Percentiles rank a stretch among this genome's conserved stretches.
These are phyloP conservation scores for Aschersonia sp. DNA, from an alignment of 2,329 filamentous ascomycete species.

Conservation along the genomic window DNA sequence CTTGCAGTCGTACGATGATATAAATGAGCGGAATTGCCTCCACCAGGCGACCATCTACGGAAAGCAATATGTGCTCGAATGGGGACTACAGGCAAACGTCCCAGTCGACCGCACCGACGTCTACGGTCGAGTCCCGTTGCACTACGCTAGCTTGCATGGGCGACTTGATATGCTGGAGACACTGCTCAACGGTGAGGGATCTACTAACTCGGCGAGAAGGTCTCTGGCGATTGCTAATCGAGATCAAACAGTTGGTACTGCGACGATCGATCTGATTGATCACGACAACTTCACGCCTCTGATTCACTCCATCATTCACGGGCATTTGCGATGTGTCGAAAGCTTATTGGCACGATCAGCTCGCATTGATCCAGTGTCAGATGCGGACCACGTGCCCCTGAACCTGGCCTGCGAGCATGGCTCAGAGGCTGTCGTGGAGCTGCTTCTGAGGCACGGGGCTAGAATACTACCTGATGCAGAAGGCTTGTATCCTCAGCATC, in stretches of 20 bases:
- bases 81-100: slow-evolving; percentile 61
- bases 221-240: not conserved
- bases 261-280: slow-evolving; percentile 76
- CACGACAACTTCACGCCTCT: slow-evolving; percentile 95
- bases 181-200: slow-evolving; percentile 44
- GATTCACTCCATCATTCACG: slow-evolving; percentile 87
- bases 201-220: not conserved
- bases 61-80: slow-evolving; percentile 60
- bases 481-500: slow-evolving; percentile 90
- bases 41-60: slow-evolving; percentile 96
- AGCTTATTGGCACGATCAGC: slow-evolving; percentile 63
- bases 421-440: slow-evolving; percentile 67
- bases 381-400: slow-evolving; percentile 82
- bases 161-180: slow-evolving; percentile 68
- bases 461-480: slow-evolving; percentile 87
- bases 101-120: slow-evolving; percentile 74
- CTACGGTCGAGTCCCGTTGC: slow-evolving; percentile 82
- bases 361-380: slow-evolving; percentile 72
- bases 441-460: slow-evolving; percentile 69
- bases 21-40: slow-evolving; percentile 91
- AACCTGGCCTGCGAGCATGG: slow-evolving; percentile 93
- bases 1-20: slow-evolving; percentile 88
- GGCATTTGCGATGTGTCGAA: slow-evolving; percentile 66
- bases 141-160: slow-evolving; percentile 94
- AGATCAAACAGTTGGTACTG: slow-evolving; percentile 38